phyloP scores from a whole-genome alignment of 83 land plant genomes.

The Thuja plicata region DNA sequence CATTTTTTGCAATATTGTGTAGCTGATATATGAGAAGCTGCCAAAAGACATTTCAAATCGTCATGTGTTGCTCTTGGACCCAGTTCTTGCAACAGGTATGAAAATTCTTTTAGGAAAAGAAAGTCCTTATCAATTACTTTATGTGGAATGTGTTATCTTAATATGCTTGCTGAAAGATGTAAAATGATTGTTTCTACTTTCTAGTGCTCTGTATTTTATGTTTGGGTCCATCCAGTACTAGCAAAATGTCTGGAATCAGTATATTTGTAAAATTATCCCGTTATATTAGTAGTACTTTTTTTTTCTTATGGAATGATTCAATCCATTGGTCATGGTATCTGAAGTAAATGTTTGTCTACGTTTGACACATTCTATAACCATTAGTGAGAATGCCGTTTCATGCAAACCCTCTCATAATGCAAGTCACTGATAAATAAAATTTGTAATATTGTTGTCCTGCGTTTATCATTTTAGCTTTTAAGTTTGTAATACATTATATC shows the following conservation, averaged over 20 bases:
- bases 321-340: neutral
- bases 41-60: conserved; percentile 73
- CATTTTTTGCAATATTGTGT: conserved; percentile 7
- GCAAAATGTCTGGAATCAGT: neutral
- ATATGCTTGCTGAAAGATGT: neutral
- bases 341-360: neutral
- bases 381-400: neutral
- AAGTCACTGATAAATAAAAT: neutral
- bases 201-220: neutral
- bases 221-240: neutral
- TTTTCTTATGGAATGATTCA: neutral
- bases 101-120: neutral
- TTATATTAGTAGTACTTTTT: neutral
- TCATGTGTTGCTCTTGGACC: conserved; percentile 78
- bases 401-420: neutral
- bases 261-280: neutral
- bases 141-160: neutral
- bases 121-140: neutral
- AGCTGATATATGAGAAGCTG: conserved; percentile 84
- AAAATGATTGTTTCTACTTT: neutral
- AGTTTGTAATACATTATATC: neutral
- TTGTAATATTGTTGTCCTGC: neutral
- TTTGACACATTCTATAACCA: neutral
- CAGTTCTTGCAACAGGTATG: conserved; percentile 83
- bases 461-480: neutral